Base-by-base conservation (phyloP, 208 protist species). In the Crithidia bombi region DNA sequence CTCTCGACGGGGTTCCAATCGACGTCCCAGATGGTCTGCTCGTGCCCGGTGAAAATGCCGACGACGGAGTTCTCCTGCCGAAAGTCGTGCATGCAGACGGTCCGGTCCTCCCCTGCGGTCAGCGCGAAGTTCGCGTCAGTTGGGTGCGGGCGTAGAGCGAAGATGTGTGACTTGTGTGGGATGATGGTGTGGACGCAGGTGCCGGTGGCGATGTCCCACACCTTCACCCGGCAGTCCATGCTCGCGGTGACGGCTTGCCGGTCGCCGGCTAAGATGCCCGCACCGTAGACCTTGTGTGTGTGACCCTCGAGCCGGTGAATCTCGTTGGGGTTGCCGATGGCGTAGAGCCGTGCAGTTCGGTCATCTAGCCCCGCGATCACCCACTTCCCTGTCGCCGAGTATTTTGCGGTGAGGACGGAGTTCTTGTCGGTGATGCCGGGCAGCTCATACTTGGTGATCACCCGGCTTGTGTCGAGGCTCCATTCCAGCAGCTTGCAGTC, bases 31-130 rank as follows among this genome's bases (percentile, higher is more conserved):
- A 95, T 47, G 1, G 90, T 95, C 35, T 62, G 78, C 1, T 36
- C 78, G 64, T 91, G 87, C 5, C 87, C 90, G 9, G 65, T 44
- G 21, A 89, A 79, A 0, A 77, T 73, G 26, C 73, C 65, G 15
- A 73, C 79, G 12, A 90, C 82, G 9, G 79, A 69, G 39, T 77
- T 58, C 15, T 62, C 56, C 28, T 62, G 5, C 1, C 90, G 86
- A 21, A 95, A 87, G 65, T 95, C 90, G 63, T 91, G 87, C 33
- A 85, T 67, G 66, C 63, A 85, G 2, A 93, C 50, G 14, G 70
- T 46, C 26, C 71, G 58, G 73, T 90, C 86, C 62, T 90, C 77
- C 2, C 87, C 85, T 2, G 69, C 82, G 11, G 76, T 82, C 21
- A 92, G 30, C 21, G 77, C 83, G 33, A 91, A 54, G 66, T 81